Base-by-base conservation (phyloP, 768 basidiomycete species). In the Lenzites betulinus region DNA sequence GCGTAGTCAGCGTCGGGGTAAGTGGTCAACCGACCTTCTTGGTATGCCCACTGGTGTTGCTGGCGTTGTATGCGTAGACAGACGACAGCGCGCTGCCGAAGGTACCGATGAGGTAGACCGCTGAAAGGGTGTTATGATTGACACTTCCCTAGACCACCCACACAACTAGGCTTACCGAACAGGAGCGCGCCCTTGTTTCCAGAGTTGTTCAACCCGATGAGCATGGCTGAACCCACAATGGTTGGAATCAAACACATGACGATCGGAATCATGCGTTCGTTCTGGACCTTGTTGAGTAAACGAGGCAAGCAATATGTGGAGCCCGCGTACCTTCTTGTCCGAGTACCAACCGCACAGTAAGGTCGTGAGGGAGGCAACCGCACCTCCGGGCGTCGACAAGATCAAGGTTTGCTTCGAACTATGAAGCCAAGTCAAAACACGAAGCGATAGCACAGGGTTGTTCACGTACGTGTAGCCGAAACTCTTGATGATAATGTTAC, bases 21-120 rank as follows among this genome's bases (percentile, higher is more conserved):
- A 47, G 48, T 12, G n/a, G 26, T 13, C 13, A 39, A 7, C 53
- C 22, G 13, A 75, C 77, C 75, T 88, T 89, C 76, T 89, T 88
- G 7, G 86, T 88, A 52, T 86, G 83, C 0, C 85, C 85, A 35
- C 80, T 80, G 0, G 82, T 87, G 68, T 88, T 87, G 54, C 81
- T 81, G 7, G 85, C 83, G 53, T 87, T 86, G 64, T 84, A 87
- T 0, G 86, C 84, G 58, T 87, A 87, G 12, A 87, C 76, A 0
- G 81, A 78, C 0, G 85, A 81, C 11, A 88, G 70, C 0, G 83
- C 81, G 51, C 82, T 83, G 6, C 85, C 85, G 55, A 84, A 88
- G 2, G 83, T 82, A n/a, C 78, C 77, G 28, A 79, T 74, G 30
- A 84, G 69, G 57, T 84, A 84, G 11, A 74, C 73, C 35, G 76